Evolutionary conservation across 2,329 filamentous ascomycete genomes (phyloP), one percentile per base, ranked within the genome.

Genomic region (Diplodia intermedia): DNA sequence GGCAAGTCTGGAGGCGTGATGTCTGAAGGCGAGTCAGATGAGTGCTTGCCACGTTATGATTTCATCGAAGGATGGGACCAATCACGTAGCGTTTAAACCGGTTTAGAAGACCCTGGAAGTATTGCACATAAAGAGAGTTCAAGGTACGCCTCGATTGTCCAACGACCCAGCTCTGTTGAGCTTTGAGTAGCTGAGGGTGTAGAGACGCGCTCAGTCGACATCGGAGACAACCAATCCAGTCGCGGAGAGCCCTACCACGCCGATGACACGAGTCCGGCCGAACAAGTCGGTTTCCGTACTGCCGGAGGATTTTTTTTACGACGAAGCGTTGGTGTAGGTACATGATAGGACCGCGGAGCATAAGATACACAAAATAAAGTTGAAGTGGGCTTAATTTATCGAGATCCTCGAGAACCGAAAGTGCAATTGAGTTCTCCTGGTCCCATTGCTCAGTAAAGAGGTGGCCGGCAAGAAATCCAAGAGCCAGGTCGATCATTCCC

Each of bases 401-500:
- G 40, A 47, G 43, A 47, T 11, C 18, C 11, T 47, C 18, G 18
- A 20, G 43, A n/a, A 9, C 2, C 9, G 20, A 20, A 47, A 47
- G 43, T n/a, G 43, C 8, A 5, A 20, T 2, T 20, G 8, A 2
- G 43, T 9, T 47, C 40, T 47, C 18, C 20, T 14, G 43, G n/a
- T 47, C 3, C 50, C 33, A 2, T 40, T 40, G 20, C 18, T 43
- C 20, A 36, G 18, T 29, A 14, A 31, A 31, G 38, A 26, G 36
- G 8, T 53, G 36, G 55, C 29, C 40, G n/a, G 52, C 15, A 29
- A 73, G 69, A 36, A 20, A 8, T 14, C 36, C 20, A 20, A 15
- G n/a, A 43, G 14, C 9, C 15, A 20, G 9, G 6, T 3, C 6
- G 11, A 1, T 36, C 47, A 97, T 83, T 99, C 95, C 75, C 94